Evolutionary conservation across 768 basidiomycete genomes (phyloP).

Genomic region (Coprinopsis marcescibilis): DNA sequence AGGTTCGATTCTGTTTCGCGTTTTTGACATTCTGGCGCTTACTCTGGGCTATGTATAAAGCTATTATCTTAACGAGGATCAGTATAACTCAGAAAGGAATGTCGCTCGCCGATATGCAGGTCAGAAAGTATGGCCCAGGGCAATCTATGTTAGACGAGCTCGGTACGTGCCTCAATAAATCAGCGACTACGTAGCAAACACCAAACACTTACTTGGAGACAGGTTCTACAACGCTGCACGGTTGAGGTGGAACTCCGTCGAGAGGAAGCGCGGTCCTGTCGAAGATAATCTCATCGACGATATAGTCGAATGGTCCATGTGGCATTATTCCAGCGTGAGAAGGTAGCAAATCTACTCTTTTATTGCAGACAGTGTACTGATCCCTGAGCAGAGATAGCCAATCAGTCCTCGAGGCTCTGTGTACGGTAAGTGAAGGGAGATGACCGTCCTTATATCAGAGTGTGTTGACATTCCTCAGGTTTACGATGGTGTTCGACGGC

Average conservation of each 20-base stretch:
- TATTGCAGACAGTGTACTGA: conserved; percentile 18
- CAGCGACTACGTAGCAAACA: not conserved
- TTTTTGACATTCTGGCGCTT: not conserved
- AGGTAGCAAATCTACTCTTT: conserved; percentile 29
- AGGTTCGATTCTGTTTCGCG: conserved; percentile 18
- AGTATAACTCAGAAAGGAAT: conserved; percentile 54
- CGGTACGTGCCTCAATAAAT: conserved; percentile 33
- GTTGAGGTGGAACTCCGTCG: conserved; percentile 69
- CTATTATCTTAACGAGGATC: conserved; percentile 52
- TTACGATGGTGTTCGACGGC: conserved; percentile 63
- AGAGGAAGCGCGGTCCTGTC: conserved; percentile 51
- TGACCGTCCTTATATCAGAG: not conserved
- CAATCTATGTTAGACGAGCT: conserved; percentile 61
- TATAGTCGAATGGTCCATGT: conserved; percentile 68
- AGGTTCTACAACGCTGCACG: conserved; percentile 65
- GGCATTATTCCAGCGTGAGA: conserved; percentile 60
- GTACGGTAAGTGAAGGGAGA: conserved; percentile 32
- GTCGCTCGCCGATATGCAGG: conserved; percentile 62
- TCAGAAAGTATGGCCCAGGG: conserved; percentile 75
- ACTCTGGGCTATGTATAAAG: conserved; percentile 24
- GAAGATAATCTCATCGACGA: conserved; percentile 68
- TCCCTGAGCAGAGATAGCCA: conserved; percentile 36
- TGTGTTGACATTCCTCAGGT: conserved; percentile 32
- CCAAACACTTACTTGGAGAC: not conserved
- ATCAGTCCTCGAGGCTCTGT: conserved; percentile 43